Conservation (phyloP, 192 early-diverging fungal species). For the Podila minutissima region DNA sequence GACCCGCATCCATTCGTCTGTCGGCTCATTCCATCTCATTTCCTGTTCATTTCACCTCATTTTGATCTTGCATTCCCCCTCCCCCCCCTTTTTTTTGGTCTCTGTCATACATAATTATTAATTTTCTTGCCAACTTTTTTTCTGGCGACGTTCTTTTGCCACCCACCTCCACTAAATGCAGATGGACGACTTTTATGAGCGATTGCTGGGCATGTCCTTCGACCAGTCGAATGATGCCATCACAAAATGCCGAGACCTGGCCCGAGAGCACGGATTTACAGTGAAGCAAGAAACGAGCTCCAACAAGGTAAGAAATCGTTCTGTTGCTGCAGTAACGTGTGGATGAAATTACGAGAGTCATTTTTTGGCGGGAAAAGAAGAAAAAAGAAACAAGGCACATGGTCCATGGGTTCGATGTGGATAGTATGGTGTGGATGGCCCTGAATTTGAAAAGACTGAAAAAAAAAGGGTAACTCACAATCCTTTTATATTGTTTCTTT, state of each 20-base stretch:
- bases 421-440: neutral
- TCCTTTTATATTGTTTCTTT: neutral
- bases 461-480: neutral
- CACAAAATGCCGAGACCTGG: conserved; percentile 56
- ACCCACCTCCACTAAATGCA: conserved; percentile 7
- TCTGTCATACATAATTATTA: neutral
- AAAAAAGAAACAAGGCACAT: no score
- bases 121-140: neutral
- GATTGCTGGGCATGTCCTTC: conserved; percentile 58
- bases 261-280: conserved; percentile 61
- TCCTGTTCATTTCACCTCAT: neutral
- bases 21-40: neutral
- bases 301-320: conserved; percentile 54
- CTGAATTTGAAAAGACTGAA: conserved; percentile 2
- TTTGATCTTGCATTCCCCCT: neutral
- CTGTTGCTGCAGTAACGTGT: neutral
- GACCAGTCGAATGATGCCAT: conserved; percentile 53
- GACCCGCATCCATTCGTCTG: neutral
- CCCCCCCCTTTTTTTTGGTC: neutral
- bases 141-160: neutral
- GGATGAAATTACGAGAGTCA: neutral
- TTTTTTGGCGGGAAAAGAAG: conserved; percentile 5
- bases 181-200: conserved; percentile 65
- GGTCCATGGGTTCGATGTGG: neutral
- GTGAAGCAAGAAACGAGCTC: conserved; percentile 70